Percentiles rank a stretch among this genome's conserved stretches.
Conservation (phyloP, 2,329 filamentous ascomycete genomes). For the Exophiala bonariae region DNA sequence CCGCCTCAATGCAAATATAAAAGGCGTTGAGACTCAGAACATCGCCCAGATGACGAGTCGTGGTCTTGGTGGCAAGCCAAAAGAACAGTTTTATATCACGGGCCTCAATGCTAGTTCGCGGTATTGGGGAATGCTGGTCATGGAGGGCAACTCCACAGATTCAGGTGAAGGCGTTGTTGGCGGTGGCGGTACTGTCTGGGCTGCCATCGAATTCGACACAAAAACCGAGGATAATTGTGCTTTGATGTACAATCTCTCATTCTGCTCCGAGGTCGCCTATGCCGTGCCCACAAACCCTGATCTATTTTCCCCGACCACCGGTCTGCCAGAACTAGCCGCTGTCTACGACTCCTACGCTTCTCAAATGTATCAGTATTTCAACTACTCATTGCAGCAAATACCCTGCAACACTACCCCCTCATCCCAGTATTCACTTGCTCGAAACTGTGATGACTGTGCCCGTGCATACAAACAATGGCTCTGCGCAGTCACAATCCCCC, state of each 20-base stretch:
- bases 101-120: constrained; percentile 69
- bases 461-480: constrained; percentile 90
- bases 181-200: constrained; percentile 76
- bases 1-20: constrained; percentile 59
- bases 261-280: constrained; percentile 87
- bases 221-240: constrained; percentile 80
- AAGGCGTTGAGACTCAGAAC: constrained; percentile 50
- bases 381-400: constrained; percentile 77
- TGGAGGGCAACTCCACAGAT: constrained; percentile 57
- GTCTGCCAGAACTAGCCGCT: constrained; percentile 60
- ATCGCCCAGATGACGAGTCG: constrained; percentile 66
- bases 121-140: constrained; percentile 73
- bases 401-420: constrained; percentile 76
- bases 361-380: constrained; percentile 72
- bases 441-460: constrained; percentile 73
- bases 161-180: constrained; percentile 57
- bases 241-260: constrained; percentile 80
- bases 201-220: constrained; percentile 71
- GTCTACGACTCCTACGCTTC: constrained; percentile 78
- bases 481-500: constrained; percentile 87
- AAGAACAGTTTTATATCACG: constrained; percentile 84
- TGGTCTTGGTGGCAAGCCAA: constrained; percentile 66
- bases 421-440: constrained; percentile 77
- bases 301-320: constrained; percentile 51
- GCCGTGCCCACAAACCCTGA: constrained; percentile 79